Evolutionary conservation across 768 basidiomycete species (phyloP).

Genomic region (Termitomyces sp.): DNA sequence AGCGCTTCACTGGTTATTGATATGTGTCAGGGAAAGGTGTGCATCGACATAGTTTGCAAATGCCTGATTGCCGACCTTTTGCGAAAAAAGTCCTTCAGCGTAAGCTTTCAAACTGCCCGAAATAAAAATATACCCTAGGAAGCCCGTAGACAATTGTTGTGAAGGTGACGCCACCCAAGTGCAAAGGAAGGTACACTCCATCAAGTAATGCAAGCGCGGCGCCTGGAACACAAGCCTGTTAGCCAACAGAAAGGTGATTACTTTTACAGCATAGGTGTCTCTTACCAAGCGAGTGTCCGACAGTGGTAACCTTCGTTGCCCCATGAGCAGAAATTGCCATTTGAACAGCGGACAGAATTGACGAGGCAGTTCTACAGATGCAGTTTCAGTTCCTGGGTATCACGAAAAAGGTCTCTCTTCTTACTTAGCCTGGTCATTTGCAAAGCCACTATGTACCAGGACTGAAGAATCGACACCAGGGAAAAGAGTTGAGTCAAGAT

Average conservation of each 20-base stretch:
- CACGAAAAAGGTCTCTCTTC: neutral
- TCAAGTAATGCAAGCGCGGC: conserved; percentile 40
- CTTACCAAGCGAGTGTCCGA: conserved; percentile 39
- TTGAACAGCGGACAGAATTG: conserved; percentile 29
- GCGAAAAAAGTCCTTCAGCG: neutral
- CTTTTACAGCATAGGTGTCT: too few species aligned
- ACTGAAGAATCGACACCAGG: conserved; percentile 24
- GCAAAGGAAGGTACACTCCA: conserved; percentile 37
- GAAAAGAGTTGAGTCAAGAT: conserved; percentile 22
- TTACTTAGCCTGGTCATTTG: conserved; percentile 16
- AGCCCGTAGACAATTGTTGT: conserved; percentile 19
- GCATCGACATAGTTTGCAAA: conserved; percentile 56
- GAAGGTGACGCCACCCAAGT: conserved; percentile 24
- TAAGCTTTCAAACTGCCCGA: neutral
- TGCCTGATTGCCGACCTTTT: conserved; percentile 50
- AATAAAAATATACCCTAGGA: conserved; percentile 18
- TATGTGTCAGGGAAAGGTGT: conserved; percentile 38
- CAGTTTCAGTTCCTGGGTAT: neutral
- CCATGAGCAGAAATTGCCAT: conserved; percentile 19
- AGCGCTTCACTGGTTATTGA: conserved; percentile 41
- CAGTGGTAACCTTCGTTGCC: conserved; percentile 24
- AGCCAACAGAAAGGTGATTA: neutral
- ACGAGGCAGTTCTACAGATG: conserved; percentile 23
- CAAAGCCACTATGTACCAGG: conserved; percentile 26
- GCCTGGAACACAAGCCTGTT: conserved; percentile 20